Evolutionary conservation across 768 basidiomycete genomes (phyloP), one percentile per base, ranked within the genome.

Genomic region (Russula brevipes): DNA sequence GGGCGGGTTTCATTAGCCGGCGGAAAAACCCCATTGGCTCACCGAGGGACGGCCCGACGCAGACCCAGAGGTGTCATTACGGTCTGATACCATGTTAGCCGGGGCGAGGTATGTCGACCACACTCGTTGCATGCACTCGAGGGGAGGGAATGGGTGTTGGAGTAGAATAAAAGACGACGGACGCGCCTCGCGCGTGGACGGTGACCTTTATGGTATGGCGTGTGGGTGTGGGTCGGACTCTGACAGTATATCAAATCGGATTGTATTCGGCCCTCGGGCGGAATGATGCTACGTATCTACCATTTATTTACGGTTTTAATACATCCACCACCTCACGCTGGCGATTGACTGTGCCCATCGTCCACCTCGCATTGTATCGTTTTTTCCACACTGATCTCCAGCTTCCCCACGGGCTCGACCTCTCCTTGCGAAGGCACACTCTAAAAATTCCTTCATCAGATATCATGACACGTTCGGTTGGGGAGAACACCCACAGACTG

Each of bases 71-170:
- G 44, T 30, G 19, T 17, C 12, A 10, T 56, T 54, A 4, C 53
- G 51, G 55, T 65, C 61, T 5, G 6, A 41, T 19, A 51, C 59
- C 60, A 69, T 56, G 54, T 51, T 68, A 45, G 60, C 60, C 38
- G 67, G 60, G 68, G 78, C 77, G 17, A 82, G 77, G 69, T 83
- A 84, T 10, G 77, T 78, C 35, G 80, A 82, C 81, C 82, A 83
- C 57, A 81, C 74, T 33, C 80, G 76, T 67, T 83, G 78, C 80
- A 82, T 54, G 47, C 52, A 71, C 65, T 67, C 8, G 24, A 11
- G 54, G 17, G 44, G 45, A 49, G 46, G 36, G n/a, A 44, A 35
- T 42, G 51, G 19, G 63, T 24, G 46, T 5, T 47, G 33, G n/a
- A 7, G 17, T 31, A 16, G 33, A 57, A 33, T 33, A 10, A 16